Conservation (phyloP, 1,139 yeast species). For the Wickerhamomyces sp. region DNA sequence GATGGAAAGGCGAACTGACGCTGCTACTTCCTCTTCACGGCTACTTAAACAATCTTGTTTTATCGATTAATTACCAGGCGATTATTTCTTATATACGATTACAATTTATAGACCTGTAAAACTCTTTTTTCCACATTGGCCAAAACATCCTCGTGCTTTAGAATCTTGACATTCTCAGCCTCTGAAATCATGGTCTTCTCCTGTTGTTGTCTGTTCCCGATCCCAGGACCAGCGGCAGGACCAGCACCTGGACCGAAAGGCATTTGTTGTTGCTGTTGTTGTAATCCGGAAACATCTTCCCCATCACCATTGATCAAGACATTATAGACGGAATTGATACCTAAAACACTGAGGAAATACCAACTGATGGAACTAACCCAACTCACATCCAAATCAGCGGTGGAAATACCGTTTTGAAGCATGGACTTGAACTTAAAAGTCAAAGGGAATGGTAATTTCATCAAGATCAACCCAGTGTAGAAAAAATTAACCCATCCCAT, state of each 20-base stretch:
- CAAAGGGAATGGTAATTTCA: constrained; percentile 76
- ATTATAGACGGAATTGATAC: constrained; percentile 76
- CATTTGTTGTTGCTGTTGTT: constrained; percentile 43
- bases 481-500: constrained; percentile 97
- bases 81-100: too few relatives aligned
- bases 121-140: constrained; percentile 66
- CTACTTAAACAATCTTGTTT: too few relatives aligned
- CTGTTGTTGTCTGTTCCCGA: constrained; percentile 56
- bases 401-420: constrained; percentile 84
- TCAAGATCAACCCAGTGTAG: constrained; percentile 86
- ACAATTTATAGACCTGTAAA: too few relatives aligned
- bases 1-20: too few relatives aligned
- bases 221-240: constrained; percentile 12
- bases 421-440: constrained; percentile 86
- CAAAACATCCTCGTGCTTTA: constrained; percentile 51
- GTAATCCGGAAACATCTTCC: constrained; percentile 37
- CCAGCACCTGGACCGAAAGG: constrained; percentile 10
- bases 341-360: constrained; percentile 88
- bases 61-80: too few relatives aligned
- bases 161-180: constrained; percentile 72
- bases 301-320: constrained; percentile 57
- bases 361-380: constrained; percentile 98
- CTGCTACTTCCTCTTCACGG: too few relatives aligned
- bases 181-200: constrained; percentile 61
- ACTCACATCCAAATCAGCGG: constrained; percentile 80